Conservation (phyloP, 441 rosid genomes). For the Jatropha podagrica region DNA sequence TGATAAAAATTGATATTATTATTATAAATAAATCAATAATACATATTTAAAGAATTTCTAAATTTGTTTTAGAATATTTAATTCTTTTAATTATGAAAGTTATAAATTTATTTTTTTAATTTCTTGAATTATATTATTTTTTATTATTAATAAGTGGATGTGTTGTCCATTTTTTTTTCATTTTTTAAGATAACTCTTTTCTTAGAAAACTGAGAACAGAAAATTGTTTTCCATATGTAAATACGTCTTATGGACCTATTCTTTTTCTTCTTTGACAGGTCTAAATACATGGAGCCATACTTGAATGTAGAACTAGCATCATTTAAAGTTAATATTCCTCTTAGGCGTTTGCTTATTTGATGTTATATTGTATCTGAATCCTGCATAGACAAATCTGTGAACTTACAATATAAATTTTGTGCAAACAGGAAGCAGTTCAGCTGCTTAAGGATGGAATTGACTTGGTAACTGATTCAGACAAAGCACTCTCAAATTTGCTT, state of each 20-base stretch:
- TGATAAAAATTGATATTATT: no score
- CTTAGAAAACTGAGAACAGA: no score
- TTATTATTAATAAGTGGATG: no score
- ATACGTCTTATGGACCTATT: background rate
- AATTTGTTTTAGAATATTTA: no score
- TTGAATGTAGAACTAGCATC: background rate
- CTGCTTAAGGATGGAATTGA: conserved; percentile 97
- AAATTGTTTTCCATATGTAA: no score
- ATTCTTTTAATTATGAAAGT: no score
- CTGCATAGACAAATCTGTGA: background rate
- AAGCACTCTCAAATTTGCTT: conserved; percentile 67
- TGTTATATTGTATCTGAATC: background rate
- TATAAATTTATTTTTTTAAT: no score
- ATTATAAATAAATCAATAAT: no score
- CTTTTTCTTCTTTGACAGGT: background rate
- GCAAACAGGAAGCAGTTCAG: conserved; percentile 72
- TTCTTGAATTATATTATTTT: no score
- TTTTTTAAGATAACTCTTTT: no score
- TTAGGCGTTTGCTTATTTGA: background rate
- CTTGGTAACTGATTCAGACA: conserved; percentile 80
- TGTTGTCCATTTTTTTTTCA: no score
- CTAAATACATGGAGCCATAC: background rate
- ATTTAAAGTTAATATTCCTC: background rate
- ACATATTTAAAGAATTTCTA: no score
- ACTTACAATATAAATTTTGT: conserved; percentile 12